Percentiles rank a stretch among this genome's conserved stretches.
phyloP scores from a whole-genome alignment of 768 basidiomycete genomes.

The Agaricus blazei region DNA sequence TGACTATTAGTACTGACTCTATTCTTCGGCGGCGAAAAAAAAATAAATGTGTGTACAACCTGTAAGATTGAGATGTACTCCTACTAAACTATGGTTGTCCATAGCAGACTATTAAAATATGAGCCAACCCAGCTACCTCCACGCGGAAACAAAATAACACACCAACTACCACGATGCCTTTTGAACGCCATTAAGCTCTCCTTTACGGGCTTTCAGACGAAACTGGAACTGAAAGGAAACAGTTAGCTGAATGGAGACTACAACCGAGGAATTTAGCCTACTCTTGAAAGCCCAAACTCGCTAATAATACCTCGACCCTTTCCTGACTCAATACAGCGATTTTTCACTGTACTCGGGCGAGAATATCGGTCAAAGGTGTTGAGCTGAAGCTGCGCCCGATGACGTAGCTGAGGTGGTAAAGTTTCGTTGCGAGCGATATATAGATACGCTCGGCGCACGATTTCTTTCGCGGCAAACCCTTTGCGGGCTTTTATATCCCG shows the following conservation, averaged over 20 bases:
- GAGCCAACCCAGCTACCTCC: not conserved
- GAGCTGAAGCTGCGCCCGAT: conserved; percentile 90
- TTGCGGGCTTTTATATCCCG: conserved; percentile 77
- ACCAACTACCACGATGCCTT: conserved; percentile 84
- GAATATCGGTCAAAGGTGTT: conserved; percentile 83
- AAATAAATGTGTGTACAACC: no score
- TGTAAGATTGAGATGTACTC: no score
- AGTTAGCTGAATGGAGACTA: not conserved
- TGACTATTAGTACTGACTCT: no score
- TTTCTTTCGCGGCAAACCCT: conserved; percentile 69
- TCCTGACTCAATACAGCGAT: conserved; percentile 83
- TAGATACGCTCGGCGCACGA: conserved; percentile 84
- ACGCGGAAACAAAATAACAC: conserved; percentile 1
- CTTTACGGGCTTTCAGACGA: conserved; percentile 73
- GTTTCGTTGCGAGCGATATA: conserved; percentile 91
- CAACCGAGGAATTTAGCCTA: conserved; percentile 25
- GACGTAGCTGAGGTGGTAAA: conserved; percentile 82
- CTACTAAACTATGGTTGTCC: no score
- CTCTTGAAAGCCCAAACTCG: conserved; percentile 84
- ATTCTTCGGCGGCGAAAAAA: no score
- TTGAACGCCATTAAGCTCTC: conserved; percentile 81
- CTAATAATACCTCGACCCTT: conserved; percentile 84
- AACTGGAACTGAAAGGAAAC: conserved; percentile 70
- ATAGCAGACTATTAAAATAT: no score
- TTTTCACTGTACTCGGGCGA: conserved; percentile 84